phyloP scores from a whole-genome alignment of 2,329 filamentous ascomycete species.

The Fusarium floridanum region DNA sequence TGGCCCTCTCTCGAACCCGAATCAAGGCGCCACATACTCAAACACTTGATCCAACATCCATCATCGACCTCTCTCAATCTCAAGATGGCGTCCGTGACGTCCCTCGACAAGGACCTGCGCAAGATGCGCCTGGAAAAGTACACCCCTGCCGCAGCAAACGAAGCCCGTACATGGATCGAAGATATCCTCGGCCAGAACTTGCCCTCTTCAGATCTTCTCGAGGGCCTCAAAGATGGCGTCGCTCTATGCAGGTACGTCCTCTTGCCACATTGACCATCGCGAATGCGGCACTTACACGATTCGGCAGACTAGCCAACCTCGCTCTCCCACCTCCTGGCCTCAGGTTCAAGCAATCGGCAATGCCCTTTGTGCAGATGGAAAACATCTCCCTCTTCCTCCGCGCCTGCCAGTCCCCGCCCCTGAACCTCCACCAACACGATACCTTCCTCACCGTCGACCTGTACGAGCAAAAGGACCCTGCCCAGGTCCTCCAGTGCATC shows the following conservation, averaged over 20 bases:
- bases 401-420: slow-evolving; percentile 85
- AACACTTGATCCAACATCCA: neutral
- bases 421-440: slow-evolving; percentile 93
- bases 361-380: slow-evolving; percentile 99
- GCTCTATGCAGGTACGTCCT: slow-evolving; percentile 86
- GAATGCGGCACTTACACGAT: slow-evolving; percentile 33
- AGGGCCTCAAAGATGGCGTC: slow-evolving; percentile 89
- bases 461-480: slow-evolving; percentile 94
- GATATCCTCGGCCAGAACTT: slow-evolving; percentile 80
- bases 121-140: slow-evolving; percentile 93
- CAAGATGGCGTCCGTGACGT: slow-evolving; percentile 91
- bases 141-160: slow-evolving; percentile 89
- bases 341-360: slow-evolving; percentile 90
- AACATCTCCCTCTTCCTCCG: slow-evolving; percentile 97
- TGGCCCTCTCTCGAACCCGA: neutral
- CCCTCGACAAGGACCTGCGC: slow-evolving; percentile 95
- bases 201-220: slow-evolving; percentile 81
- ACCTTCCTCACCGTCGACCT: slow-evolving; percentile 97
- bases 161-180: slow-evolving; percentile 89
- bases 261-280: slow-evolving; percentile 1
- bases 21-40: neutral
- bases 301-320: slow-evolving; percentile 82
- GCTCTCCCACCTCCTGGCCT: slow-evolving; percentile 81
- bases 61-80: neutral
- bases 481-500: slow-evolving; percentile 94